Evolutionary conservation across 2,329 filamentous ascomycete genomes (phyloP), one percentile per base, ranked within the genome.

Genomic region (Dothideomycetes sp.): DNA sequence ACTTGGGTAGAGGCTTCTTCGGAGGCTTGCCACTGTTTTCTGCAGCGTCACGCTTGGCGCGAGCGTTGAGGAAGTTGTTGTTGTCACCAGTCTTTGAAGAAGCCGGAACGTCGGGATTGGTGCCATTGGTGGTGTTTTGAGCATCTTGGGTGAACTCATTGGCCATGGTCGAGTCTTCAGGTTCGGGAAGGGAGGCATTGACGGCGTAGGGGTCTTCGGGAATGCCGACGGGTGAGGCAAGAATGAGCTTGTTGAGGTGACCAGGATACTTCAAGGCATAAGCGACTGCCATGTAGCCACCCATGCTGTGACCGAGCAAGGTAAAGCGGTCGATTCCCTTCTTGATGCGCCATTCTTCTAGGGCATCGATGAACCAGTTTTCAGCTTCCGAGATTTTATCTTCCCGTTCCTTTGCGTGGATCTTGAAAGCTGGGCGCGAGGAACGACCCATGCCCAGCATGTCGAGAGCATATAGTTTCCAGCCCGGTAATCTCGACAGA

Each of bases 191-290:
- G 2, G 78, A 79, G 9, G 84, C 80, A 50, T 76, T 79, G 44
- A 91, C 78, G 4, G 89, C 91, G 54, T 89, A 89, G 0, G 91
- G 91, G 53, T 98, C 86, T 57, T 94, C 88, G 2, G 91, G 91
- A 6, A 98, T 83, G 15, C 91, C 91, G 15, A 95, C 91, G 0
- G 91, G 91, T 0, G 86, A 94, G 1, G 86, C 91, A 20, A 98
- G 74, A 48, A 98, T 94, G 47, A 98, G 76, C 66, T 98, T 98
- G 65, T 98, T 94, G 23, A 98, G 65, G 51, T 78, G 84, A 11
- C 89, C 89, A 0, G 91, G 91, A 56, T 98, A 98, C 61, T 98
- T 98, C 45, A 96, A 71, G 1, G 91, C 88, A 58, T 98, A 98
- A 15, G 87, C 88, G 1, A 94, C 82, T 4, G 89, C 87, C 59